Evolutionary conservation across 495 filamentous ascomycete species (phyloP).

Genomic region (Aspergillus incahuasiensis): DNA sequence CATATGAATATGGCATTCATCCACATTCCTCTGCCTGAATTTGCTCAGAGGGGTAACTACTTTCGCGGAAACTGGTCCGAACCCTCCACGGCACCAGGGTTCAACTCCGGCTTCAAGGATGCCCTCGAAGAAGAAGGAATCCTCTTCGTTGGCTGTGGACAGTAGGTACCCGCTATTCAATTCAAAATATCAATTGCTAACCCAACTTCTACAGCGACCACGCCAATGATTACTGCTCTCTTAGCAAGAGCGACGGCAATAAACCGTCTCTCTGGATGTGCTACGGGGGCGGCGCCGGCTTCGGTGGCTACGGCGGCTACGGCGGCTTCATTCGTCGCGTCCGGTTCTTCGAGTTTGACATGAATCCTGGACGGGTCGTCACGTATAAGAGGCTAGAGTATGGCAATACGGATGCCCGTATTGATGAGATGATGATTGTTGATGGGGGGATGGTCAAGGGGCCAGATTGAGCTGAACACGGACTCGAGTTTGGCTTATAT

Average conservation of each 20-base stretch:
- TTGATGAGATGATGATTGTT: slow-evolving; percentile 87
- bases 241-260: slow-evolving; percentile 42
- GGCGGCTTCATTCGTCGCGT: slow-evolving; percentile 77
- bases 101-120: slow-evolving; percentile 83
- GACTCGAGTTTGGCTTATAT: neutral
- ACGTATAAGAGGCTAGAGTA: slow-evolving; percentile 92
- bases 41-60: slow-evolving; percentile 48
- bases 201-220: slow-evolving; percentile 60
- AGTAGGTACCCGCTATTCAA: slow-evolving; percentile 56
- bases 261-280: slow-evolving; percentile 95
- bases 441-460: slow-evolving; percentile 63
- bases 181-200: neutral
- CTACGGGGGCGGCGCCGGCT: slow-evolving; percentile 82
- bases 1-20: slow-evolving; percentile 98
- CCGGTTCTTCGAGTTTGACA: slow-evolving; percentile 87
- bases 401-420: slow-evolving; percentile 62
- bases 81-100: slow-evolving; percentile 74
- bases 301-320: slow-evolving; percentile 93
- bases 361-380: slow-evolving; percentile 75
- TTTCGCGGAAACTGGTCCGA: slow-evolving; percentile 68
- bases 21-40: slow-evolving; percentile 94
- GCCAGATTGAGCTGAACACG: slow-evolving; percentile 8
- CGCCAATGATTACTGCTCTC: slow-evolving; percentile 90
- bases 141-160: slow-evolving; percentile 82
- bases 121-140: slow-evolving; percentile 81